Evolutionary conservation across 768 basidiomycete genomes (phyloP).

Genomic region (Russula griseocarnosa): DNA sequence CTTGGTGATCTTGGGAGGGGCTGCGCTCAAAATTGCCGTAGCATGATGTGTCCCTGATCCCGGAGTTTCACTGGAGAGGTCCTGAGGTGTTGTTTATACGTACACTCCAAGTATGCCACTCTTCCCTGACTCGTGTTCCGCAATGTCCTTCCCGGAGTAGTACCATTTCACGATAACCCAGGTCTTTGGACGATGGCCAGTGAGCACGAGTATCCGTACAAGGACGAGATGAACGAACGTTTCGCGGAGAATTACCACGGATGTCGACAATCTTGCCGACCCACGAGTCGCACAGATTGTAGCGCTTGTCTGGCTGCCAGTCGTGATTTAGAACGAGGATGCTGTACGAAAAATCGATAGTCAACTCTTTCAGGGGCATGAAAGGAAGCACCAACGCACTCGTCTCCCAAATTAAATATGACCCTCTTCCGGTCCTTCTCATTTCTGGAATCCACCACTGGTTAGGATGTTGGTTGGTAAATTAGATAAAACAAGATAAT

Average conservation of each 20-base stretch:
- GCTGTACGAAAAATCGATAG: not conserved
- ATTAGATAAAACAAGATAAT: not conserved
- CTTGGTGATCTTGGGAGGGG: conserved; percentile 6
- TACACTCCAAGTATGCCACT: not conserved
- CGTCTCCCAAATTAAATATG: not conserved
- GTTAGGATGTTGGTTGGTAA: not conserved
- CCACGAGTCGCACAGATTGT: conserved; percentile 14
- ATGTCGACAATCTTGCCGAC: conserved; percentile 19
- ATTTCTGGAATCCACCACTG: conserved; percentile 12
- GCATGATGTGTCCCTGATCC: conserved; percentile 5
- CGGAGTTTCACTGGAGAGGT: not conserved
- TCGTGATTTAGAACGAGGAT: conserved; percentile 13
- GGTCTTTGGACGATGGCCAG: not conserved
- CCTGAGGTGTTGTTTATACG: not conserved
- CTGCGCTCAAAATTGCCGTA: conserved; percentile 25
- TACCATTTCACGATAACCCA: conserved; percentile 18
- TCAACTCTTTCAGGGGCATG: not conserved
- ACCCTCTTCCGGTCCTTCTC: not conserved
- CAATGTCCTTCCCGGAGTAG: conserved; percentile 19
- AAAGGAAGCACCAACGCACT: not conserved
- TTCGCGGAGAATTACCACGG: conserved; percentile 16
- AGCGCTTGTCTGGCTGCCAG: not conserved
- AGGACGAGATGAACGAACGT: not conserved
- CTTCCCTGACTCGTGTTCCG: not conserved
- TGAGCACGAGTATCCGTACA: no score